A percentile compares a stretch with the other conserved stretches of the same genome.
phyloP scores from a whole-genome alignment of 192 early-diverging fungal genomes.

The Umbelopsis isabellina region DNA sequence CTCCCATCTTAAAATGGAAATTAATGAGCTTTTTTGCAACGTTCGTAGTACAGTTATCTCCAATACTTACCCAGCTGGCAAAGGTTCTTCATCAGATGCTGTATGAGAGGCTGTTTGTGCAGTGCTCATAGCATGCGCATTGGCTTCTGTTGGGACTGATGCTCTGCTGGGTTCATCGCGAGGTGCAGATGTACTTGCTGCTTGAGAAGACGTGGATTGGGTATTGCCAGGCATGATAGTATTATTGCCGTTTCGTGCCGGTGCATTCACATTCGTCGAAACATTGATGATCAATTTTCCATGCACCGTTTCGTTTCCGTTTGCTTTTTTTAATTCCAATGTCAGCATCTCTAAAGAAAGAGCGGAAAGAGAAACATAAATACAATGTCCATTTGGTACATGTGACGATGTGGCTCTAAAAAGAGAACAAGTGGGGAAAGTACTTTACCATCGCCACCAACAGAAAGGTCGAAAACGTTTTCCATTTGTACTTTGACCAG shows the following conservation, averaged over 20 bases:
- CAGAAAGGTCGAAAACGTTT: slow-evolving; percentile 76
- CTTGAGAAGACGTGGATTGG: not conserved
- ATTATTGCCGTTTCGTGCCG: slow-evolving; percentile 27
- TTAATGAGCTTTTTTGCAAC: not conserved
- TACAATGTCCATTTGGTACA: not conserved
- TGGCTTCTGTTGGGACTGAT: not conserved
- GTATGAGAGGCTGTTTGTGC: slow-evolving; percentile 13
- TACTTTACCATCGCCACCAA: slow-evolving; percentile 66
- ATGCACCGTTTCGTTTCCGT: slow-evolving; percentile 72
- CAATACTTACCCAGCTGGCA: slow-evolving; percentile 30
- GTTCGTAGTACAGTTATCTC: not conserved
- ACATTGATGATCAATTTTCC: slow-evolving; percentile 82
- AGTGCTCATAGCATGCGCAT: not conserved
- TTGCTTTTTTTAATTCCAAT: slow-evolving; percentile 84
- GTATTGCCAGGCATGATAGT: not conserved
- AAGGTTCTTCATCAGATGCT: slow-evolving; percentile 10
- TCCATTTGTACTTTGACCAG: slow-evolving; percentile 83
- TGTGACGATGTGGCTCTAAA: not conserved
- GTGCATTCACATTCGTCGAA: slow-evolving; percentile 57
- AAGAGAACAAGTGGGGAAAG: not conserved
- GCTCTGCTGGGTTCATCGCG: not conserved
- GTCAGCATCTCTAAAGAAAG: slow-evolving; percentile 70
- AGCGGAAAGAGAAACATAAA: not conserved
- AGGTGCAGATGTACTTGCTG: slow-evolving; percentile 7
- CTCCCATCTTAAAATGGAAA: slow-evolving; percentile 78